Evolutionary conservation across 2,329 filamentous ascomycete genomes (phyloP).

Genomic region (Arthroderma sp.): DNA sequence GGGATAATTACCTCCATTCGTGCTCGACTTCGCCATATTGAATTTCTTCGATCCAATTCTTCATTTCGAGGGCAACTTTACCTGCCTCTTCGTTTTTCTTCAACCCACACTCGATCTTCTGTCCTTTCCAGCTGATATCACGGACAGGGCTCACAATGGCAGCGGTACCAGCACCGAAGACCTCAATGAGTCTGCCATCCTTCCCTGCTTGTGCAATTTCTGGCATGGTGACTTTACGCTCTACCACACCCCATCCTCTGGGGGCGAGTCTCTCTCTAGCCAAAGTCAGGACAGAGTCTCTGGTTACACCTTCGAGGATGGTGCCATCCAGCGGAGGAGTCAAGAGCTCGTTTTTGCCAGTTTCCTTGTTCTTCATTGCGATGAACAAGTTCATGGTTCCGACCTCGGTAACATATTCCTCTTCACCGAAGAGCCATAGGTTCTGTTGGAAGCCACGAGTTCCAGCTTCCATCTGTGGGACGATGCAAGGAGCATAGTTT

Average conservation of each 20-base stretch:
- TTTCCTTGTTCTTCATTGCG: slow-evolving; percentile 71
- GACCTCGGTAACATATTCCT: slow-evolving; percentile 93
- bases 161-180: slow-evolving; percentile 87
- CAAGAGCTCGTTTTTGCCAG: slow-evolving; percentile 79
- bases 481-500: slow-evolving; percentile 97
- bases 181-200: slow-evolving; percentile 80
- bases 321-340: slow-evolving; percentile 96
- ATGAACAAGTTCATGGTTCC: slow-evolving; percentile 99
- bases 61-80: slow-evolving; percentile 73
- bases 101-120: slow-evolving; percentile 71
- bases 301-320: slow-evolving; percentile 86
- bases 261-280: slow-evolving; percentile 71
- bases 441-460: slow-evolving; percentile 94
- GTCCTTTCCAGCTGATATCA: slow-evolving; percentile 76
- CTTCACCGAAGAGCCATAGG: slow-evolving; percentile 90
- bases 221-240: slow-evolving; percentile 86
- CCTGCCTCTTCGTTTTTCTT: slow-evolving; percentile 74
- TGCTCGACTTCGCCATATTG: slow-evolving; percentile 93
- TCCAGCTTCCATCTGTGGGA: slow-evolving; percentile 88
- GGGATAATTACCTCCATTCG: slow-evolving; percentile 62
- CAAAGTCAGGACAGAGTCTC: slow-evolving; percentile 78
- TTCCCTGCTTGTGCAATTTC: slow-evolving; percentile 69
- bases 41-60: slow-evolving; percentile 90
- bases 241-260: slow-evolving; percentile 75
- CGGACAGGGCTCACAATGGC: slow-evolving; percentile 87